Conservation (phyloP, 2,329 filamentous ascomycete genomes). For the Aspergillus pseudotamarii region DNA sequence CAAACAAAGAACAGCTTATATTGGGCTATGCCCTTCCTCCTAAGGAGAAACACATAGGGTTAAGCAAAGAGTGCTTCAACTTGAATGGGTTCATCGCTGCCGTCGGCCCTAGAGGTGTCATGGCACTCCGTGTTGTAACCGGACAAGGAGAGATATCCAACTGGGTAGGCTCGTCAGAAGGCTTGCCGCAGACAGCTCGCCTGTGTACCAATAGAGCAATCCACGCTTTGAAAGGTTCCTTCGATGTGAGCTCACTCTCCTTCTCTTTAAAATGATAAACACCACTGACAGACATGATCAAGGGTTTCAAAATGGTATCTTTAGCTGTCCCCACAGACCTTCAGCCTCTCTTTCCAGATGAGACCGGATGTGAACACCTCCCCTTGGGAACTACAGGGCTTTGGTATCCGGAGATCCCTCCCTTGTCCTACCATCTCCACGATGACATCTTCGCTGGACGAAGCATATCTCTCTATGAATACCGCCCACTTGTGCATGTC, state of each 20-base stretch:
- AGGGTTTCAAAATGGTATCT: conserved; percentile 25
- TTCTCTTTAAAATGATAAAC: not conserved
- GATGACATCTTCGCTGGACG: conserved; percentile 13
- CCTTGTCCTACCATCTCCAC: conserved; percentile 16
- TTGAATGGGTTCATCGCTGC: conserved; percentile 21
- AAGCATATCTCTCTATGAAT: conserved; percentile 12
- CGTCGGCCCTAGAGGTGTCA: conserved; percentile 21
- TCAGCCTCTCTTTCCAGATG: conserved; percentile 13
- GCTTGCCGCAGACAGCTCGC: conserved; percentile 18
- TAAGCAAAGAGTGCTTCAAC: not conserved
- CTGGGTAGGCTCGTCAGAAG: conserved; percentile 20
- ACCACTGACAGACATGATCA: not conserved
- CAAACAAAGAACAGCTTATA: not conserved
- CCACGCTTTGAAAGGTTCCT: conserved; percentile 18
- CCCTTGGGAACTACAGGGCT: conserved; percentile 20
- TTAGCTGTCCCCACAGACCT: conserved; percentile 19
- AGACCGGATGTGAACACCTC: conserved; percentile 11
- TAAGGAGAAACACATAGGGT: not conserved
- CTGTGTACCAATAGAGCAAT: conserved; percentile 21
- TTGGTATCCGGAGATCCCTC: conserved; percentile 24
- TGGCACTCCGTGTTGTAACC: conserved; percentile 19
- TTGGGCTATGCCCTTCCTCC: not conserved
- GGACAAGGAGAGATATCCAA: conserved; percentile 15
- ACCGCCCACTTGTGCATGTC: conserved; percentile 20
- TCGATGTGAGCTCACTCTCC: conserved; percentile 17